Conservation (phyloP, 768 basidiomycete genomes). For the Trametes villosa region DNA sequence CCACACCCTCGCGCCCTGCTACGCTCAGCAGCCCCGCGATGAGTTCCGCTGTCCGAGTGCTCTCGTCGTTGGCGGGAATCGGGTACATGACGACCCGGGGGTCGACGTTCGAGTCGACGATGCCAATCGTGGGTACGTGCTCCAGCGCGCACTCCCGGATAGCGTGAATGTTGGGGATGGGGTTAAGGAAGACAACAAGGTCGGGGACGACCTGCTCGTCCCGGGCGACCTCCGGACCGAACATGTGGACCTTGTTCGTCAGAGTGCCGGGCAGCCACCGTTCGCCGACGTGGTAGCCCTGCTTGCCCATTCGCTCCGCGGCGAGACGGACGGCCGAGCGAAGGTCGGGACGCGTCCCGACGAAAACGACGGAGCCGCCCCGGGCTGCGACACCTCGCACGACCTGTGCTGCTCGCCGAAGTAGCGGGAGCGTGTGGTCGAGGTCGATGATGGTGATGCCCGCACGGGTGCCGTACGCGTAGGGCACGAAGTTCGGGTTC, state of each 20-base stretch:
- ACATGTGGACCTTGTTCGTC: conserved; percentile 82
- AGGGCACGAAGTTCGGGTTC: conserved; percentile 89
- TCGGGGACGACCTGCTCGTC: conserved; percentile 73
- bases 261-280: conserved; percentile 96
- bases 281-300: conserved; percentile 85
- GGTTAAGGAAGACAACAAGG: conserved; percentile 90
- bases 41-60: conserved; percentile 85
- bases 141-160: conserved; percentile 90
- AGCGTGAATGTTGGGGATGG: conserved; percentile 79
- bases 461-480: conserved; percentile 89
- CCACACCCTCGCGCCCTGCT: conserved; percentile 78
- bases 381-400: conserved; percentile 79
- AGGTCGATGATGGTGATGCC: conserved; percentile 94
- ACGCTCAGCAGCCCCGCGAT: conserved; percentile 89
- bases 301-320: conserved; percentile 74
- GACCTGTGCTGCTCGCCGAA: conserved; percentile 88
- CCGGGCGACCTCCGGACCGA: conserved; percentile 58
- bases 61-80: conserved; percentile 98
- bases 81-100: conserved; percentile 97
- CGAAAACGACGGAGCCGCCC: conserved; percentile 86
- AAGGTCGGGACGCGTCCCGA: conserved; percentile 85
- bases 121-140: conserved; percentile 91
- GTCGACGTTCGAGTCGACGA: conserved; percentile 95
- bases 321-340: conserved; percentile 76
- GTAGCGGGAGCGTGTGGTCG: conserved; percentile 88